Percentiles rank a stretch among this genome's conserved stretches.
Evolutionary conservation across 108 stramenopile species (phyloP).

Genomic region (Cylindrotheca closterium): DNA sequence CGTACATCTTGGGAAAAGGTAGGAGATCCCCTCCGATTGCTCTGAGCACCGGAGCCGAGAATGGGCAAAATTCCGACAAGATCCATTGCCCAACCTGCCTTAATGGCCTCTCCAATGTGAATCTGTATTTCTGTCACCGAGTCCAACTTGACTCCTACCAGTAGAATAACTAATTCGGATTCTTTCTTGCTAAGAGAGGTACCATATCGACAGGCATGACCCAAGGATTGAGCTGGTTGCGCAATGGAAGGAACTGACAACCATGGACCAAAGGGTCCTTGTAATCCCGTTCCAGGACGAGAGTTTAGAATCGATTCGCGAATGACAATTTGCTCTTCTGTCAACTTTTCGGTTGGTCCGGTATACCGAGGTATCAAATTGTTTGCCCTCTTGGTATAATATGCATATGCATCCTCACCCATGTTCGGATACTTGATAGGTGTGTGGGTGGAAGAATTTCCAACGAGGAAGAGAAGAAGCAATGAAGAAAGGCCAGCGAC

Average conservation of each 20-base stretch:
- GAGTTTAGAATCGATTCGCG: slow-evolving; percentile 55
- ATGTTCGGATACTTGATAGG: too few species aligned
- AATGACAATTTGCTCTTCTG: slow-evolving; percentile 51
- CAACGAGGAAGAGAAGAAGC: too few species aligned
- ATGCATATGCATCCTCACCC: too few species aligned
- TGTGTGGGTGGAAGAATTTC: too few species aligned
- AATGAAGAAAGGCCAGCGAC: too few species aligned
- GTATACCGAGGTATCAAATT: slow-evolving; percentile 47
- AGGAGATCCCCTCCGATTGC: slow-evolving; percentile 51
- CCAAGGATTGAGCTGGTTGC: slow-evolving; percentile 59
- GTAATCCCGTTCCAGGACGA: slow-evolving; percentile 72
- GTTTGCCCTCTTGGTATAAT: slow-evolving; percentile 17
- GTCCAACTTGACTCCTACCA: slow-evolving; percentile 69
- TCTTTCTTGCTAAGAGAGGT: slow-evolving; percentile 58
- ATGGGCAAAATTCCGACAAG: slow-evolving; percentile 61
- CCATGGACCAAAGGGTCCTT: slow-evolving; percentile 88
- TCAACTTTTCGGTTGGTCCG: slow-evolving; percentile 61
- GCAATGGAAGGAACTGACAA: slow-evolving; percentile 70
- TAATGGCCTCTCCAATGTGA: slow-evolving; percentile 69
- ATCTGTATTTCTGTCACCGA: slow-evolving; percentile 76
- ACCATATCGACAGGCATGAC: slow-evolving; percentile 64
- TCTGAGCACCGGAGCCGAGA: too few species aligned
- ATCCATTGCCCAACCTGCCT: slow-evolving; percentile 57
- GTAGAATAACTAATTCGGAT: slow-evolving; percentile 75
- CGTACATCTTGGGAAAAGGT: slow-evolving; percentile 51